Evolutionary conservation across 768 basidiomycete species (phyloP).

Genomic region (Leucosporidium scottii): DNA sequence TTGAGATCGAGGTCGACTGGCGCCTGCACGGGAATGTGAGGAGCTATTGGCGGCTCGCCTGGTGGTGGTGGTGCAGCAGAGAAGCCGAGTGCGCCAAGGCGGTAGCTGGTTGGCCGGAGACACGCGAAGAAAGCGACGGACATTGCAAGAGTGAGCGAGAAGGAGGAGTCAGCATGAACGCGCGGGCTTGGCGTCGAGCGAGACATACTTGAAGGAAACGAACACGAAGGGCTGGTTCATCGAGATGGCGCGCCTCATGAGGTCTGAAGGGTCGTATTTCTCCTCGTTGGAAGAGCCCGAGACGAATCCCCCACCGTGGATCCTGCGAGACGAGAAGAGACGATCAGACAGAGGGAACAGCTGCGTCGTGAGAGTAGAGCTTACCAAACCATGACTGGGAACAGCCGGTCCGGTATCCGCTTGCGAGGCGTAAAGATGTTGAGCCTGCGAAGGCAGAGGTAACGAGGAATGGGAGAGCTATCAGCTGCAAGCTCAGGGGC

Average conservation of each 20-base stretch:
- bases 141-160: not conserved
- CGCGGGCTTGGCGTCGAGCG: not conserved
- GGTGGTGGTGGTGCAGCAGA: conserved; percentile 25
- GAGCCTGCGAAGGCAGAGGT: conserved; percentile 3
- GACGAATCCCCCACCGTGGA: conserved; percentile 36
- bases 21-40: conserved; percentile 19
- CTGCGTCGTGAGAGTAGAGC: not conserved
- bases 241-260: conserved; percentile 17
- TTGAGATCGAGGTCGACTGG: conserved; percentile 44
- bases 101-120: conserved; percentile 12
- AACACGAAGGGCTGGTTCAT: conserved; percentile 22
- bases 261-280: conserved; percentile 22
- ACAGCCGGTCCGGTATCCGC: conserved; percentile 12
- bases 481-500: not conserved
- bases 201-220: conserved; percentile 1
- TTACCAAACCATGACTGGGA: conserved; percentile 30
- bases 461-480: no score
- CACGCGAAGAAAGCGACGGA: not conserved
- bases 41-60: conserved; percentile 2
- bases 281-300: conserved; percentile 15
- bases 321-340: not conserved
- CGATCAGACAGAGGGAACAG: not conserved
- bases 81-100: conserved; percentile 26
- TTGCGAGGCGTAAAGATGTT: conserved; percentile 23
- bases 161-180: not conserved